phyloP scores from a whole-genome alignment of 768 basidiomycete genomes.

The Stropharia rugosoannulata region DNA sequence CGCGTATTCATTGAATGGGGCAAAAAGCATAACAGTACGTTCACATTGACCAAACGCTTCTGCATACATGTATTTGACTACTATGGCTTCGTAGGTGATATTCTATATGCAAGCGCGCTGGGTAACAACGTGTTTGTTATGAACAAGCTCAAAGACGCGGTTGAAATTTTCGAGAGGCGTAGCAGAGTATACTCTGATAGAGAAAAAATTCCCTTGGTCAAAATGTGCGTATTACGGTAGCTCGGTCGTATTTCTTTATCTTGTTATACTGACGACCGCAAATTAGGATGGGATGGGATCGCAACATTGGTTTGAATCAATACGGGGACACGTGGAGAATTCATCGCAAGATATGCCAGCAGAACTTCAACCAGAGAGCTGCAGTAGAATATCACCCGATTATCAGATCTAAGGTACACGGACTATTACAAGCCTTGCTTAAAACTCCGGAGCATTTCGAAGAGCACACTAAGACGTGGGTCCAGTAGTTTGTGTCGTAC shows the following conservation, averaged over 20 bases:
- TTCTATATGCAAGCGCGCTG: constrained; percentile 5
- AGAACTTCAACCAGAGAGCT: constrained; percentile 28
- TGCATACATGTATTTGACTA: background rate
- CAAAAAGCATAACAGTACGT: constrained; percentile 4
- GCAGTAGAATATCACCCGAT: constrained; percentile 25
- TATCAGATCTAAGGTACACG: constrained; percentile 26
- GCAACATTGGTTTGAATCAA: constrained; percentile 29
- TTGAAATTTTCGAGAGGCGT: constrained; percentile 36
- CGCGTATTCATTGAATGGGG: constrained; percentile 3
- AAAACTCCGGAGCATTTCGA: constrained; percentile 3
- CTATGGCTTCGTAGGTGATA: background rate
- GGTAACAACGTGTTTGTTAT: constrained; percentile 20
- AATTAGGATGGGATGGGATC: constrained; percentile 35
- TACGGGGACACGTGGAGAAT: constrained; percentile 38
- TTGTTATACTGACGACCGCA: background rate
- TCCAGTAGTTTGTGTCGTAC: background rate
- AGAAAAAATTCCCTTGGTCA: constrained; percentile 25
- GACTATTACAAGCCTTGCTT: constrained; percentile 27
- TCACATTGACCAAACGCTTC: background rate
- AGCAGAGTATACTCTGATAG: constrained; percentile 45
- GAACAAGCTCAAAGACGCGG: constrained; percentile 21
- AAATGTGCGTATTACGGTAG: constrained; percentile 1
- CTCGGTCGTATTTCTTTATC: background rate
- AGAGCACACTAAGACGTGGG: constrained; percentile 5
- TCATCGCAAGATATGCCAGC: constrained; percentile 35